phyloP scores from a whole-genome alignment of 1,284 basidiomycete species.

The Cronartium quercuum region DNA sequence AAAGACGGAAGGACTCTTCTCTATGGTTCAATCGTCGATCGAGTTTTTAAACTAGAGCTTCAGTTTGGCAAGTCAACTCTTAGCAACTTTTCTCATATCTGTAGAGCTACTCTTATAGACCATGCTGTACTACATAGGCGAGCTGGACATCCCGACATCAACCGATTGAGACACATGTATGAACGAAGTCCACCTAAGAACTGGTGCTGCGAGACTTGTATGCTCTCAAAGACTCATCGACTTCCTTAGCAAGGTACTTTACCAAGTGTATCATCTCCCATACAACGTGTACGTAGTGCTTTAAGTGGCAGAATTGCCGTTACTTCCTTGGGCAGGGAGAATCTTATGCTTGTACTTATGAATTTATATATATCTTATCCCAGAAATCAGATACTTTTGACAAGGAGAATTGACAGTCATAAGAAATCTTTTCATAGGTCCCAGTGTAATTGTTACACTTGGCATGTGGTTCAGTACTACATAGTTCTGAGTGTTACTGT shows the following conservation, averaged over 20 bases:
- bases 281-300: too few species aligned
- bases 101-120: background rate
- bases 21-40: background rate
- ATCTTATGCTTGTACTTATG: too few species aligned
- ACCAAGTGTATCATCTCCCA: background rate
- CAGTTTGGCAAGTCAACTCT: background rate
- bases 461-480: too few species aligned
- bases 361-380: too few species aligned
- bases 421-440: too few species aligned
- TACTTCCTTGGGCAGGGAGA: too few species aligned
- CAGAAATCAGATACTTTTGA: too few species aligned
- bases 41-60: background rate
- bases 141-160: background rate
- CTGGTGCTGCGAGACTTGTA: background rate
- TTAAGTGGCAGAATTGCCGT: too few species aligned
- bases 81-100: too few species aligned
- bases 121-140: background rate
- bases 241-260: background rate
- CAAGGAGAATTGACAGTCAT: too few species aligned
- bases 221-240: background rate
- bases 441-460: too few species aligned
- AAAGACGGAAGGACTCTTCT: background rate
- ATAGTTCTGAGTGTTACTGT: too few species aligned
- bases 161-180: background rate
- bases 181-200: background rate